Base-by-base conservation (phyloP, 495 filamentous ascomycete genomes). In the Chaetomium fimeti region DNA sequence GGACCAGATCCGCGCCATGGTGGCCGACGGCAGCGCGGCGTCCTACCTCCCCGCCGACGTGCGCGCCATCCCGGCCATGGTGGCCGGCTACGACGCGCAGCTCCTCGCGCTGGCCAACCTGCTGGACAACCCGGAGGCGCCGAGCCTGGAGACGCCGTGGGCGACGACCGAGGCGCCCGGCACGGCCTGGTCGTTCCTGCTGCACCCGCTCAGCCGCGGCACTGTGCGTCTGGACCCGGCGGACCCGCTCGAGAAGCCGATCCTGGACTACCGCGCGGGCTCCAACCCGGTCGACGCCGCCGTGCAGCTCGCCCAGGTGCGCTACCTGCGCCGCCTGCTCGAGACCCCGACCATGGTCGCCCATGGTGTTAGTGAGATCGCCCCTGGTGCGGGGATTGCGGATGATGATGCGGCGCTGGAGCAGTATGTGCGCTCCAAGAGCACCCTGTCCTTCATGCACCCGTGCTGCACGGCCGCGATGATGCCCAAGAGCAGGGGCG, bases 401-500 rank as follows among this genome's bases (percentile, higher is more conserved):
- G 56, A 13, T 5, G 16, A 24, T n/a, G 56, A 48, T 36, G 58
- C 57, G n/a, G 45, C 51, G 15, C 51, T 71, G 43, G 28, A 18
- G 11, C 42, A 47, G 13, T 74, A 54, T 20, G 52, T 70, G 45
- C 53, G 60, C 1, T 0, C 15, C 29, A 22, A 64, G 24, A 42
- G 38, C 16, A 59, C 22, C 5, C 20, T 63, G 28, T 63, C 57
- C 24, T 72, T 67, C 27, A 36, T 57, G 60, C 71, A 72, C 54
- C 71, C 71, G 7, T 72, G 68, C 57, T 81, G 83, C 40, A 85
- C 84, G 2, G 78, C 79, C 38, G 79, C 81, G 1, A 84, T 85
- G 83, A 68, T 86, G 72, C 84, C 84, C 0, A 73, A 72, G 55
- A 71, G 75, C 32, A 68, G 77, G 2, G 83, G 84, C 18, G 85